Percentiles rank a stretch among this genome's conserved stretches.
These are phyloP conservation scores for Fusarium dlaminii DNA, from an alignment of 2,329 filamentous ascomycete species.

Conservation along the genomic window DNA sequence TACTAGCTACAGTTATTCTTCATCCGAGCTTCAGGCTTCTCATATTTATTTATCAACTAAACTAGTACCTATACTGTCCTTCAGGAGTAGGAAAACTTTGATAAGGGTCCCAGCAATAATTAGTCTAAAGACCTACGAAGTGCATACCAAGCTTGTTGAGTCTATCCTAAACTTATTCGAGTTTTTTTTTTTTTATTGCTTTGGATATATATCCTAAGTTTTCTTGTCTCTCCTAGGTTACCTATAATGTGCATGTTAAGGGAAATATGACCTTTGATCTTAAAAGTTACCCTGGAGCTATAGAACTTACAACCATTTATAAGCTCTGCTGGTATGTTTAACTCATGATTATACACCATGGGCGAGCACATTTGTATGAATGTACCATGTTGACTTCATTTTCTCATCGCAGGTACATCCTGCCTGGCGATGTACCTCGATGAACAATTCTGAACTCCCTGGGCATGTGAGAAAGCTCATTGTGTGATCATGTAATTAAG, in stretches of 20 bases:
- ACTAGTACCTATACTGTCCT: not conserved
- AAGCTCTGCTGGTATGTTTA: conserved; percentile 6
- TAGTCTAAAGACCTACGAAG: not conserved
- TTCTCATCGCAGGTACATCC: not conserved
- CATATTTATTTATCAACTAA: not conserved
- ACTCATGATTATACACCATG: not conserved
- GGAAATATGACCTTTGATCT: not conserved
- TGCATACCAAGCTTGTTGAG: not conserved
- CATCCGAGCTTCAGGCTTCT: not conserved
- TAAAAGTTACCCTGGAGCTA: not conserved
- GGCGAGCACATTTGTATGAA: not conserved
- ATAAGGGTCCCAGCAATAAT: not conserved
- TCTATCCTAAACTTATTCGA: not conserved
- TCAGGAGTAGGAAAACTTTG: not conserved
- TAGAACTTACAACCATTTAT: not conserved
- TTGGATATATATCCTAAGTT: not conserved
- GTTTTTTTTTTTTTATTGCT: not conserved
- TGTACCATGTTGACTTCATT: not conserved
- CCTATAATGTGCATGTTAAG: not conserved
- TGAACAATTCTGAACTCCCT: not conserved
- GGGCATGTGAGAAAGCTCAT: not conserved
- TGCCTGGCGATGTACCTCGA: not conserved
- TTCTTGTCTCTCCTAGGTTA: not conserved
- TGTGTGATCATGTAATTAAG: not conserved
- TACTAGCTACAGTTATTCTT: not conserved